Percentiles rank a stretch among this genome's conserved stretches.
Conservation (phyloP, 495 filamentous ascomycete genomes). For the Tuber umbilicatum region DNA sequence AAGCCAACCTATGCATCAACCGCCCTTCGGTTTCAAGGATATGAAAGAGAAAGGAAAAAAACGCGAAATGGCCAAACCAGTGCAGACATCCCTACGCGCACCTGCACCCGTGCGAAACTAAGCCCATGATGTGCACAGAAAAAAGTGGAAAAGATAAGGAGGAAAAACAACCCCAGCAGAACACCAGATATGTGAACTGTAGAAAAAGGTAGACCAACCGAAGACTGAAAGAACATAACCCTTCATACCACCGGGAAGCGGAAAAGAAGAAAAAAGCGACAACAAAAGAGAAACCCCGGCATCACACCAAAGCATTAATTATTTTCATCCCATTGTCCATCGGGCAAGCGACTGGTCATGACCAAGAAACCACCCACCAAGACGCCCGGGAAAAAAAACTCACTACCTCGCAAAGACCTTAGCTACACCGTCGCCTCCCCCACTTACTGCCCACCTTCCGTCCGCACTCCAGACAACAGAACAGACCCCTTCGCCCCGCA, state of each 20-base stretch:
- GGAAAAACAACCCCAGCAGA: neutral
- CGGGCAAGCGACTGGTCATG: neutral
- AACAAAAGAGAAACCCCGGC: neutral
- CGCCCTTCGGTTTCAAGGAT: neutral
- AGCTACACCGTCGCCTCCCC: constrained; percentile 90
- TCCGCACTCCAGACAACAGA: constrained; percentile 90
- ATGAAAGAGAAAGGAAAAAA: constrained; percentile 1
- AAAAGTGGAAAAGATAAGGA: neutral
- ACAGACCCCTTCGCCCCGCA: constrained; percentile 93
- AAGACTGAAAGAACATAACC: constrained; percentile 4
- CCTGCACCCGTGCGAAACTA: neutral
- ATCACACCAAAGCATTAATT: neutral
- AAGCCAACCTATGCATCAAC: neutral
- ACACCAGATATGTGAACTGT: constrained; percentile 4
- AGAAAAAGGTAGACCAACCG: neutral
- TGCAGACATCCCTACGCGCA: neutral
- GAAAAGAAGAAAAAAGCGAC: neutral
- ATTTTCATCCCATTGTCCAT: neutral
- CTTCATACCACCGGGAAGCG: neutral
- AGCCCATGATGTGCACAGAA: neutral
- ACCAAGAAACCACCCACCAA: neutral
- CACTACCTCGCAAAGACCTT: constrained; percentile 77
- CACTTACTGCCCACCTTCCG: constrained; percentile 87
- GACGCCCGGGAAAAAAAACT: neutral
- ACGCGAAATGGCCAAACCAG: neutral